Evolutionary conservation across 2,329 filamentous ascomycete species (phyloP).

Genomic region (Fusarium hostae): DNA sequence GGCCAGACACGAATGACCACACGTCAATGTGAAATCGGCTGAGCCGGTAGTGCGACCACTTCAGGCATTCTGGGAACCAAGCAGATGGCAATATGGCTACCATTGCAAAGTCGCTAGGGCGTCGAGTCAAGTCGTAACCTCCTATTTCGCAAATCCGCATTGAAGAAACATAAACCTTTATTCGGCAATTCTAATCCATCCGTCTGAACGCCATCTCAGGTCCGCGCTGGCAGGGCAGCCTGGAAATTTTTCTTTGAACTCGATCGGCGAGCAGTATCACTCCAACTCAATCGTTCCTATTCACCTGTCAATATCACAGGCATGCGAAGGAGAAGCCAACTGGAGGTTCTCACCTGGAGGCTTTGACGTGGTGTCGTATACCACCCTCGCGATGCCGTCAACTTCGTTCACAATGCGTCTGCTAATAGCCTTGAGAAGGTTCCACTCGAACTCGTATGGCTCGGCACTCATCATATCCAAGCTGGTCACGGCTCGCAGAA

Average conservation of each 20-base stretch:
- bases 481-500: conserved; percentile 55
- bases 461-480: conserved; percentile 75
- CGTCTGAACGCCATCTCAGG: conserved; percentile 7
- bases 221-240: background rate
- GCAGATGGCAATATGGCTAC: background rate
- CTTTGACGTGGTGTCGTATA: conserved; percentile 13
- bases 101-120: background rate
- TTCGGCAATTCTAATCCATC: conserved; percentile 1
- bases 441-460: conserved; percentile 25
- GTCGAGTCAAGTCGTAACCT: background rate
- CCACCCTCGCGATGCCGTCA: conserved; percentile 12
- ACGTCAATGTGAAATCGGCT: background rate
- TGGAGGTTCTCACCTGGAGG: background rate
- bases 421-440: conserved; percentile 16
- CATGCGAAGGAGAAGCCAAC: background rate
- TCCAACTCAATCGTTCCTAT: background rate
- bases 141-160: background rate
- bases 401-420: conserved; percentile 20
- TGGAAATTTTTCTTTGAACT: background rate
- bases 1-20: background rate
- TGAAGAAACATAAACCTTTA: background rate
- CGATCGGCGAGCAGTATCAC: background rate
- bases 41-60: background rate
- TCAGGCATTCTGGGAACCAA: background rate
- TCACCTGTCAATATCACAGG: background rate